These are phyloP conservation scores for Spongiforma sp. DNA, from an alignment of 1,284 basidiomycete species.

Conservation along the genomic window DNA sequence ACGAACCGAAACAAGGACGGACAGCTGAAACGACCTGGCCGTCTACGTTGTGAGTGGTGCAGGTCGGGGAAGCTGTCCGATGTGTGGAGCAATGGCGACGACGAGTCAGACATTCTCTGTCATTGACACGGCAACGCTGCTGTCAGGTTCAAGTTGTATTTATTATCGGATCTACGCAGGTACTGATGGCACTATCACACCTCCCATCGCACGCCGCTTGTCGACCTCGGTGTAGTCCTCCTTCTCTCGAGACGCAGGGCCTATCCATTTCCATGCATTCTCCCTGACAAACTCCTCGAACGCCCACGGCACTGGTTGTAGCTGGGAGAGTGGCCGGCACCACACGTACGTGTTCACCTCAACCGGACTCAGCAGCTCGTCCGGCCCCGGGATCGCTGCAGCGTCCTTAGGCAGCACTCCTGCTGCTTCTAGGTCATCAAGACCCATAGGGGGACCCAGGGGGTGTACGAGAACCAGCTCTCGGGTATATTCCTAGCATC, in stretches of 20 bases:
- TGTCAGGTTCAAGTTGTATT: too few species aligned
- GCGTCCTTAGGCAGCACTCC: conserved; percentile 44
- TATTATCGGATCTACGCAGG: not conserved
- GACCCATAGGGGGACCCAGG: conserved; percentile 48
- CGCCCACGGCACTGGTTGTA: conserved; percentile 75
- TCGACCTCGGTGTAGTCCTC: conserved; percentile 56
- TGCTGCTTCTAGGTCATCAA: conserved; percentile 34
- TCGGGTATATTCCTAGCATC: conserved; percentile 71
- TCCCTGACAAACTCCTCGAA: conserved; percentile 74
- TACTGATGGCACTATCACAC: too few species aligned
- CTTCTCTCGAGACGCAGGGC: conserved; percentile 35
- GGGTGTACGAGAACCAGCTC: conserved; percentile 59
- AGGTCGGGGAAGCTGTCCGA: not conserved
- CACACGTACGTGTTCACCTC: conserved; percentile 78
- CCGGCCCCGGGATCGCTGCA: conserved; percentile 44
- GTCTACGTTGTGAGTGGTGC: conserved; percentile 1
- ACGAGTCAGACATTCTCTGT: not conserved
- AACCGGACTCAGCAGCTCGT: conserved; percentile 42
- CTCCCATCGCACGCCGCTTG: conserved; percentile 38
- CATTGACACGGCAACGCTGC: too few species aligned
- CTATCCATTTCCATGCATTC: conserved; percentile 78
- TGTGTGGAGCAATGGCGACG: conserved; percentile 13
- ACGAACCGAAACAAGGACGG: conserved; percentile 2
- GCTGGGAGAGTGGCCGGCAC: conserved; percentile 43
- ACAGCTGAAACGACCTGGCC: not conserved